A percentile compares a stretch with the other conserved stretches of the same genome.
These are phyloP conservation scores for Raffaelea arxii DNA, from an alignment of 2,329 filamentous ascomycete species.

Conservation along the genomic window DNA sequence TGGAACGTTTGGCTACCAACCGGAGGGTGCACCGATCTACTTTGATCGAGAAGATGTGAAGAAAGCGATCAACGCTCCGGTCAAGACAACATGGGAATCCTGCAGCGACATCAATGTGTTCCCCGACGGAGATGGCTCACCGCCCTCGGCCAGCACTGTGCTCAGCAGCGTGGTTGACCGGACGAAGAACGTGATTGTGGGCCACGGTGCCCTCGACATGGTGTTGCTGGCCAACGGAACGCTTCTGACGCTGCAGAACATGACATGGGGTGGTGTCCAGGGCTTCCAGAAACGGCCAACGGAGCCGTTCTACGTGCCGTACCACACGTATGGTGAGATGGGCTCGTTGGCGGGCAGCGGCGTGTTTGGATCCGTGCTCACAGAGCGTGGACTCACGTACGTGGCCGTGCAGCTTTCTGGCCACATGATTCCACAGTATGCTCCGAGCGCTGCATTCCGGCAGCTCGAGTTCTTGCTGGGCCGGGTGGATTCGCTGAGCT, in stretches of 20 bases:
- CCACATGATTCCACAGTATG: slow-evolving; percentile 61
- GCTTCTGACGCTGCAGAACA: slow-evolving; percentile 65
- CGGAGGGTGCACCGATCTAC: slow-evolving; percentile 53
- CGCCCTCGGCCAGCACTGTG: slow-evolving; percentile 43
- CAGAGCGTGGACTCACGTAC: slow-evolving; percentile 68
- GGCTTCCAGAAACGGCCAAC: slow-evolving; percentile 56
- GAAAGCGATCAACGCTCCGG: slow-evolving; percentile 19
- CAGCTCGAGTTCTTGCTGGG: slow-evolving; percentile 70
- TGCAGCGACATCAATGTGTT: slow-evolving; percentile 40
- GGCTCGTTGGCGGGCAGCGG: slow-evolving; percentile 36
- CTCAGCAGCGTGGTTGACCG: slow-evolving; percentile 64
- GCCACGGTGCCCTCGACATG: slow-evolving; percentile 61
- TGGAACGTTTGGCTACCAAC: slow-evolving; percentile 53
- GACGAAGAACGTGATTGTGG: slow-evolving; percentile 64
- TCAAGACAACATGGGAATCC: slow-evolving; percentile 33
- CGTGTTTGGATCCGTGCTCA: slow-evolving; percentile 56
- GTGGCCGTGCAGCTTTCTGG: slow-evolving; percentile 54
- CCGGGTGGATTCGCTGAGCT: slow-evolving; percentile 33
- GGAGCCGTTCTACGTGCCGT: slow-evolving; percentile 60
- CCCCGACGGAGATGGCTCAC: slow-evolving; percentile 37
- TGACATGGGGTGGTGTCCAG: slow-evolving; percentile 65
- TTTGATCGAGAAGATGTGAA: slow-evolving; percentile 53
- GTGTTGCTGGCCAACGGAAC: slow-evolving; percentile 60
- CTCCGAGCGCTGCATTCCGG: slow-evolving; percentile 57
- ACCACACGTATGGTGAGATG: slow-evolving; percentile 36